Evolutionary conservation across 495 filamentous ascomycete species (phyloP), one percentile per base, ranked within the genome.

Genomic region (Trichoderma erinaceum): DNA sequence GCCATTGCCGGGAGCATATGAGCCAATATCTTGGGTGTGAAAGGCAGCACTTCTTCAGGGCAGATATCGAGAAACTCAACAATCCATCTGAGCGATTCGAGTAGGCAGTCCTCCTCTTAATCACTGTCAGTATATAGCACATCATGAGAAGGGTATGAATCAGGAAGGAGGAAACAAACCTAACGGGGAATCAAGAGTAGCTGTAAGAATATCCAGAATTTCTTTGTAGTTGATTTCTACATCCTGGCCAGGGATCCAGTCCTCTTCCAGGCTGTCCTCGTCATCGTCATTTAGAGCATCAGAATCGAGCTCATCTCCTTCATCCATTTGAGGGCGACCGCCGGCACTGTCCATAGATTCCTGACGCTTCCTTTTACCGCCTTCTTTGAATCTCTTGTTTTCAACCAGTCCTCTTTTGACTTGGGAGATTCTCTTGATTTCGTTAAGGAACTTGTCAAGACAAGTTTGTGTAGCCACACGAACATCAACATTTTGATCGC

Each of bases 171-270:
- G 66, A 27, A 29, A 72, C 81, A 74, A 83, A 92, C 91, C 90
- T 71, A 88, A 84, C 43, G 89, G 86, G 21, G 93, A 91, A 73
- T 97, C 90, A 38, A 99, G 85, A 71, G 96, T 97, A 16, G 88
- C 87, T 11, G 97, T 93, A 64, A 99, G 79, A 32, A 98, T 97
- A 71, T 97, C 90, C 48, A 99, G 78, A 48, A 98, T 95, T 72
- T 88, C 92, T 66, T 90, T 88, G 77, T 96, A 89, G 77, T 98
- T 94, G 66, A 99, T 90, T 66, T 95, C 89, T 5, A 98, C 92
- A 78, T 99, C 96, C 80, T 98, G 95, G 4, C 96, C 96, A 0
- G 96, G 96, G 25, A 98, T 86, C 93, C 93, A 99, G 70, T 97
- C 93, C 65, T 92, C 93, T 70, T 97, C 93, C 50, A 83, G 88